Conservation (phyloP, 176 grass and related monocot species). For the Ananas comosus region DNA sequence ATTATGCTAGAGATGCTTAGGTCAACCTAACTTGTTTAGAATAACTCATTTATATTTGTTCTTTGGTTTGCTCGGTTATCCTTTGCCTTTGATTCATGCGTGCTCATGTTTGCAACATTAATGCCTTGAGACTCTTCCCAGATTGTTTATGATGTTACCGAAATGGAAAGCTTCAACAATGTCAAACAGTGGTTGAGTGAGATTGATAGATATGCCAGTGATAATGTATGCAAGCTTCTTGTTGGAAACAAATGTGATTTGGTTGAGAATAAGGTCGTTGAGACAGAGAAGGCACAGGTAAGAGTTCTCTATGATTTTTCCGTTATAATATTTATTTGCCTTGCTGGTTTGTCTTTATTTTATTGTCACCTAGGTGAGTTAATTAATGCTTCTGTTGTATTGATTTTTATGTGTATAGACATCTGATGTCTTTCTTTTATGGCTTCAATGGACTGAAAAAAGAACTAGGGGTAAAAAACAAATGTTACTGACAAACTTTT, state of each 20-base stretch:
- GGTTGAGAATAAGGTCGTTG: slow-evolving; percentile 52
- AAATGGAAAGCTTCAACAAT: slow-evolving; percentile 83
- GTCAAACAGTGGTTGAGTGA: slow-evolving; percentile 84
- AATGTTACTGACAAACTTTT: neutral
- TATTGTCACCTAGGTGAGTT: too few species aligned
- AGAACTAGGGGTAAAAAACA: neutral
- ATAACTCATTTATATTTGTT: neutral
- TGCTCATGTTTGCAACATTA: neutral
- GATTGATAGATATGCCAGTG: slow-evolving; percentile 63
- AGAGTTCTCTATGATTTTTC: neutral
- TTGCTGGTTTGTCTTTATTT: too few species aligned
- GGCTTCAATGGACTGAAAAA: neutral
- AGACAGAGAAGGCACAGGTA: slow-evolving; percentile 78
- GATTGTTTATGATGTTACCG: slow-evolving; percentile 91
- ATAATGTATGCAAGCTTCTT: slow-evolving; percentile 77
- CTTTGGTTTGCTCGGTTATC: neutral
- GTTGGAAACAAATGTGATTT: slow-evolving; percentile 88
- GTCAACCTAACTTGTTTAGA: neutral
- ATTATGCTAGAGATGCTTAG: slow-evolving; percentile 1
- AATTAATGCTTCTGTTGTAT: too few species aligned
- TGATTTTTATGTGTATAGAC: too few species aligned
- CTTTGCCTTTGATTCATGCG: neutral
- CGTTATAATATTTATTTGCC: neutral
- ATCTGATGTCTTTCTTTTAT: neutral
- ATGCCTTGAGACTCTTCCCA: slow-evolving; percentile 23